phyloP scores from a whole-genome alignment of 2,329 filamentous ascomycete genomes.

The Monosporascus sp. region DNA sequence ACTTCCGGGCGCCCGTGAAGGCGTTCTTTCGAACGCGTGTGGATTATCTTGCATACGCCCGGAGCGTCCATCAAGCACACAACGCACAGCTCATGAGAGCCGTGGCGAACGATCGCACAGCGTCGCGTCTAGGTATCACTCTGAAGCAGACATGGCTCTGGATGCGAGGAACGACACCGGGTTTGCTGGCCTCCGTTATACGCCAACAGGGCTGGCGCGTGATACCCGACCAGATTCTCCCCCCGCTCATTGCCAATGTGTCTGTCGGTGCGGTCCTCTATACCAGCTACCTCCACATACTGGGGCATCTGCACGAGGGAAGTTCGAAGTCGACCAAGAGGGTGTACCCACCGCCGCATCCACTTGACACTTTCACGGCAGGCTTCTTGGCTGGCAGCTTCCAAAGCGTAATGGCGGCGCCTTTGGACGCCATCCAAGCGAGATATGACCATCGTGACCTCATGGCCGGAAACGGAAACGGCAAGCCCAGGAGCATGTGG shows the following conservation, averaged over 20 bases:
- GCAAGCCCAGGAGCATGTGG: slow-evolving; percentile 63
- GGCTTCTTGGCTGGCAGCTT: slow-evolving; percentile 65
- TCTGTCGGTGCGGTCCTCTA: slow-evolving; percentile 71
- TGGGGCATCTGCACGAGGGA: slow-evolving; percentile 62
- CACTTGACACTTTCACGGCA: slow-evolving; percentile 60
- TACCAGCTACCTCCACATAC: slow-evolving; percentile 67
- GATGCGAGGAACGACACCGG: slow-evolving; percentile 62
- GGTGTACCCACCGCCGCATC: slow-evolving; percentile 65
- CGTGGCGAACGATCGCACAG: slow-evolving; percentile 28
- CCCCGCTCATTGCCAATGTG: slow-evolving; percentile 69
- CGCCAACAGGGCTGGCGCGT: slow-evolving; percentile 68
- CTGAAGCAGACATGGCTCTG: slow-evolving; percentile 41
- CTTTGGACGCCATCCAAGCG: slow-evolving; percentile 70
- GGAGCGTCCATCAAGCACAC: slow-evolving; percentile 46
- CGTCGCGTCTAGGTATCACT: slow-evolving; percentile 28
- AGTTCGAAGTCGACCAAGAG: slow-evolving; percentile 54
- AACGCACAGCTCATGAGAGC: slow-evolving; percentile 32
- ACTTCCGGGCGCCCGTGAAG: slow-evolving; percentile 87
- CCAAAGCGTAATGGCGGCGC: slow-evolving; percentile 68
- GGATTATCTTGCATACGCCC: slow-evolving; percentile 67
- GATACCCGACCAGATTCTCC: slow-evolving; percentile 71
- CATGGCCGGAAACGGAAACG: slow-evolving; percentile 35
- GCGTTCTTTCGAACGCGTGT: slow-evolving; percentile 88
- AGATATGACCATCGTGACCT: slow-evolving; percentile 59
- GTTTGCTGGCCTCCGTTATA: slow-evolving; percentile 63